Base-by-base conservation (phyloP, 805 yeast genomes). In the Yamadazyma phyllophila region DNA sequence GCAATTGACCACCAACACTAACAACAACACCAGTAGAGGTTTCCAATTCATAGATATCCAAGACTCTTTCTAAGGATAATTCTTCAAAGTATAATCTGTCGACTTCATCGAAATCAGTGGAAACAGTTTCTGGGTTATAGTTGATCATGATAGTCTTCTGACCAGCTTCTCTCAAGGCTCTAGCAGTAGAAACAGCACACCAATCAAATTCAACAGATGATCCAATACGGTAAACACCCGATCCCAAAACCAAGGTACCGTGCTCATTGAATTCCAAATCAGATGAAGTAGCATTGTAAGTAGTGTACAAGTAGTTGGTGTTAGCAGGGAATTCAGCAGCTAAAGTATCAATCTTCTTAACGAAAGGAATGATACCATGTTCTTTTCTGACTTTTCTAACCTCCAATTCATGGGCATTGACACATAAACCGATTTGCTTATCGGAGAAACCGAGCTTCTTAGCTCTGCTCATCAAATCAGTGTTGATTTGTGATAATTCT, bases 301-400 rank as follows among this genome's bases (percentile, higher is more conserved):
- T 92, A 42, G 96, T 88, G 81, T 92, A 92, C 58, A 92, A 77
- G 69, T 92, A 92, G 76, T 92, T 92, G 45, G 99, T 92, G 59
- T 84, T 79, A 42, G 99, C 99, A 40, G 99, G 99, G 83, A 92
- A 92, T 69, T 92, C 99, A 47, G 99, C 98, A 51, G 99, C 99
- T 54, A 92, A 77, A 32, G 99, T 92, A 63, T 92, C 98, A 61
- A 92, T 92, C 72, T 90, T 88, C 80, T 92, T 94, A 57, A 92
- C 99, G 62, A 89, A 90, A 59, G 98, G 98, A 47, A 81, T 72
- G 58, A 92, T 85, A 45, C 88, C 91, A 57, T 77, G 83, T 34
- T 81, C 73, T 64, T 88, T 85, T 74, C 99, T 84, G 60, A 80
- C 78, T 13, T 81, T 78, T 70, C 99, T 83, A 44, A 90, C 92